These are phyloP conservation scores for Chaetomium strumarium DNA, from an alignment of 2,329 filamentous ascomycete genomes.

Conservation along the genomic window DNA sequence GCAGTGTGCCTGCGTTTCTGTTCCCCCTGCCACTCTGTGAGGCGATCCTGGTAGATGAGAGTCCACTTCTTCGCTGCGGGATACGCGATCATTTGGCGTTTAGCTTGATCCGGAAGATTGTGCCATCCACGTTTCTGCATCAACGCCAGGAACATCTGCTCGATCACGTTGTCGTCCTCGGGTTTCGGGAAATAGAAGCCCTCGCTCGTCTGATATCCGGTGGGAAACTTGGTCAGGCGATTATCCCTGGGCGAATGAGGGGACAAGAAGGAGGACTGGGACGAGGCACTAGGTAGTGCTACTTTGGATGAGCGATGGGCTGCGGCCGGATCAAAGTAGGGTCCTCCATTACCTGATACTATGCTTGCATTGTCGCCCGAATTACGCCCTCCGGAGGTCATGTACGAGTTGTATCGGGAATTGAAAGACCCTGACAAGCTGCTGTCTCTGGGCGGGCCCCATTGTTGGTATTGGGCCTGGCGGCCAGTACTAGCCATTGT, in stretches of 20 bases:
- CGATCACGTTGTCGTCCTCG: conserved; percentile 74
- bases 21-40: conserved; percentile 91
- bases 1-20: conserved; percentile 78
- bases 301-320: conserved; percentile 43
- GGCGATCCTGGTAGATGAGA: conserved; percentile 85
- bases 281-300: conserved; percentile 51
- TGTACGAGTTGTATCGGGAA: conserved; percentile 60
- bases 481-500: conserved; percentile 68
- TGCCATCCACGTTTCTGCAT: conserved; percentile 99
- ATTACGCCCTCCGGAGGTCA: conserved; percentile 52
- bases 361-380: conserved; percentile 50
- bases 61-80: conserved; percentile 96
- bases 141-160: conserved; percentile 84
- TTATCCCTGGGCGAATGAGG: conserved; percentile 47
- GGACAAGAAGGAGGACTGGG: conserved; percentile 49
- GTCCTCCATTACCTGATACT: conserved; percentile 49
- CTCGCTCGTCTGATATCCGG: conserved; percentile 36
- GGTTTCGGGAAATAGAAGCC: conserved; percentile 63
- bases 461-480: conserved; percentile 71
- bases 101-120: conserved; percentile 89
- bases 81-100: conserved; percentile 93
- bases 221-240: conserved; percentile 50
- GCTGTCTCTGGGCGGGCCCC: conserved; percentile 58
- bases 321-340: conserved; percentile 35
- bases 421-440: conserved; percentile 46